phyloP scores from a whole-genome alignment of 139 green algal genomes.

The Picochlorum costavermella region DNA sequence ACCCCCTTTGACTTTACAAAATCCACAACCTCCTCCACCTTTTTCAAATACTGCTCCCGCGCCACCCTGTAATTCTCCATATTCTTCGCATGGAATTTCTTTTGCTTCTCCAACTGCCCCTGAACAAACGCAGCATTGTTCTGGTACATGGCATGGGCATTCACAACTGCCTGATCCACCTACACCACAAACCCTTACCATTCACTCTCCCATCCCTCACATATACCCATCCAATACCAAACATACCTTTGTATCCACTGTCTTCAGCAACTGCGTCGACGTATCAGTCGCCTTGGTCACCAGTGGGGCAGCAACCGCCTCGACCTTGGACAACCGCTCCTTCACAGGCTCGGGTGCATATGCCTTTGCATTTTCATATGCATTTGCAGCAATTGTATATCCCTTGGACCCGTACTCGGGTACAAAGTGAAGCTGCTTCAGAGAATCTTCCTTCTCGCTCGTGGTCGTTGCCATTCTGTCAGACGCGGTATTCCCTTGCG shows the following conservation, averaged over 20 bases:
- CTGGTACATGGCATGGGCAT: slow-evolving; percentile 18
- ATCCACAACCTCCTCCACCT: slow-evolving; percentile 33
- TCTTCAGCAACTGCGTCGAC: slow-evolving; percentile 19
- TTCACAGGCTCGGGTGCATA: slow-evolving; percentile 13
- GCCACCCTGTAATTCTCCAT: slow-evolving; percentile 30
- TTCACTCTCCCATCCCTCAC: background rate
- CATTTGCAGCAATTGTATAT: slow-evolving; percentile 6
- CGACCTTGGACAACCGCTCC: slow-evolving; percentile 4
- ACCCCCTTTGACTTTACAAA: slow-evolving; percentile 35
- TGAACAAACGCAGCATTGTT: slow-evolving; percentile 19
- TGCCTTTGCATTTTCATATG: slow-evolving; percentile 18
- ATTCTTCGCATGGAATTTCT: slow-evolving; percentile 31
- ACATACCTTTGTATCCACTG: slow-evolving; percentile 19
- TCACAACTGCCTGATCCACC: slow-evolving; percentile 25
- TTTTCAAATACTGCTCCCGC: slow-evolving; percentile 37
- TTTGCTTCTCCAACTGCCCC: slow-evolving; percentile 23
- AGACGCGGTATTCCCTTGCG: background rate
- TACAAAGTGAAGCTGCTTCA: slow-evolving; percentile 21
- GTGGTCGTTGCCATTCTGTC: slow-evolving; percentile 2
- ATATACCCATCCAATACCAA: background rate
- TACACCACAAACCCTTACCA: slow-evolving; percentile 10
- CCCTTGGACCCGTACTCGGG: slow-evolving; percentile 11
- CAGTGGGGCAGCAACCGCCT: slow-evolving; percentile 20
- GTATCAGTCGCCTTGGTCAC: slow-evolving; percentile 26
- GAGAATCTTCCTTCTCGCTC: background rate